phyloP scores from a whole-genome alignment of 345 rosid species.

The Citrus glauca region DNA sequence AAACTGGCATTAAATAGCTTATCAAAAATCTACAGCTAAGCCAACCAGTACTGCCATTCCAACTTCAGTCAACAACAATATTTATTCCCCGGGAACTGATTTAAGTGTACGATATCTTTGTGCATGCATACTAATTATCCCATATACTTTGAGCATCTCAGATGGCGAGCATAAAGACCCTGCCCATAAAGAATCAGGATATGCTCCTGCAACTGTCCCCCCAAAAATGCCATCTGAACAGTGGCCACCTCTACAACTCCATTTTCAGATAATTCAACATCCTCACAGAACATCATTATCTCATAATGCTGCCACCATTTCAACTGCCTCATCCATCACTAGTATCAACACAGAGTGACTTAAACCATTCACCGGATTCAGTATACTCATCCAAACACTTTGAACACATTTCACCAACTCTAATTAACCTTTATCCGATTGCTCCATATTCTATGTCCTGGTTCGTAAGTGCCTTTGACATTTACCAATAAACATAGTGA shows the following conservation, averaged over 20 bases:
- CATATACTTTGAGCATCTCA: neutral
- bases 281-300: neutral
- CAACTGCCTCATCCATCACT: neutral
- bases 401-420: neutral
- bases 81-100: neutral
- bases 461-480: neutral
- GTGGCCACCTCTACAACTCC: neutral
- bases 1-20: neutral
- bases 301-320: neutral
- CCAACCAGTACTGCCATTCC: neutral
- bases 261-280: neutral
- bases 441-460: neutral
- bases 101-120: neutral
- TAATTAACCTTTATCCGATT: neutral
- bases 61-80: neutral
- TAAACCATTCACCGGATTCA: slow-evolving; percentile 1
- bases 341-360: neutral
- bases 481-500: neutral
- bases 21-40: neutral
- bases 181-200: neutral
- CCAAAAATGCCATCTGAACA: neutral
- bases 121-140: neutral
- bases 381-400: neutral
- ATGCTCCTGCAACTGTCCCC: neutral
- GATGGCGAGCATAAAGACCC: neutral